Conservation (phyloP, 2,329 filamentous ascomycete genomes). For the Mycosphaerelloides madeirae region DNA sequence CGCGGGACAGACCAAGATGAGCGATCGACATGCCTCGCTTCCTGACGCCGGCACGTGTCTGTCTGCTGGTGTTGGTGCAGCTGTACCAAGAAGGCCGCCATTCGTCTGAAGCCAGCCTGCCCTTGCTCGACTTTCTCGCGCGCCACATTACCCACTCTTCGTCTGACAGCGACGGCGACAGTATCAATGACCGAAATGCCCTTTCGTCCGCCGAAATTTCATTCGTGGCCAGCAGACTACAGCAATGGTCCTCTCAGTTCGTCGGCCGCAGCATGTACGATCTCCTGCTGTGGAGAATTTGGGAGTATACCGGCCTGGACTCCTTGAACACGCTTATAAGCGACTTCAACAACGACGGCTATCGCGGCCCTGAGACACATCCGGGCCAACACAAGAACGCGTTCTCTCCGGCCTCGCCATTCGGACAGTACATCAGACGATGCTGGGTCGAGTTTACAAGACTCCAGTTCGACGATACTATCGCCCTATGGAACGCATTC, state of each 20-base stretch:
- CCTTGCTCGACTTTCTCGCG: conserved; percentile 74
- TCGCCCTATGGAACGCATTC: conserved; percentile 77
- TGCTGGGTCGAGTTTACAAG: conserved; percentile 74
- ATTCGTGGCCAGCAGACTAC: conserved; percentile 17
- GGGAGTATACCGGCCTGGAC: conserved; percentile 78
- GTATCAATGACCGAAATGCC: conserved; percentile 13
- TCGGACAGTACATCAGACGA: conserved; percentile 75
- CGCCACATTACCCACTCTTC: conserved; percentile 50
- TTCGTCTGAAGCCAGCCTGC: conserved; percentile 45
- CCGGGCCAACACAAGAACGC: conserved; percentile 40
- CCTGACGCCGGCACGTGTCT: conserved; percentile 83
- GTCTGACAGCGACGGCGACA: conserved; percentile 10
- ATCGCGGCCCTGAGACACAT: conserved; percentile 33
- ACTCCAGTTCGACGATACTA: conserved; percentile 72
- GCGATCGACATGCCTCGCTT: conserved; percentile 63
- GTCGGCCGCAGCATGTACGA: conserved; percentile 86
- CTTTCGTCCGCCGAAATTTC: conserved; percentile 13
- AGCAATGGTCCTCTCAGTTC: conserved; percentile 38
- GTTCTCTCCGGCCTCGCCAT: conserved; percentile 68
- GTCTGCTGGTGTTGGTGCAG: conserved; percentile 72
- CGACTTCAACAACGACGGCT: conserved; percentile 36
- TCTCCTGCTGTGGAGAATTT: conserved; percentile 72
- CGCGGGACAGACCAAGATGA: conserved; percentile 2
- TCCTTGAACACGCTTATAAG: conserved; percentile 63
- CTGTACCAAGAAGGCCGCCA: conserved; percentile 54